Evolutionary conservation across 2,329 filamentous ascomycete genomes (phyloP), one percentile per base, ranked within the genome.

Genomic region (Aureobasidium sp.): DNA sequence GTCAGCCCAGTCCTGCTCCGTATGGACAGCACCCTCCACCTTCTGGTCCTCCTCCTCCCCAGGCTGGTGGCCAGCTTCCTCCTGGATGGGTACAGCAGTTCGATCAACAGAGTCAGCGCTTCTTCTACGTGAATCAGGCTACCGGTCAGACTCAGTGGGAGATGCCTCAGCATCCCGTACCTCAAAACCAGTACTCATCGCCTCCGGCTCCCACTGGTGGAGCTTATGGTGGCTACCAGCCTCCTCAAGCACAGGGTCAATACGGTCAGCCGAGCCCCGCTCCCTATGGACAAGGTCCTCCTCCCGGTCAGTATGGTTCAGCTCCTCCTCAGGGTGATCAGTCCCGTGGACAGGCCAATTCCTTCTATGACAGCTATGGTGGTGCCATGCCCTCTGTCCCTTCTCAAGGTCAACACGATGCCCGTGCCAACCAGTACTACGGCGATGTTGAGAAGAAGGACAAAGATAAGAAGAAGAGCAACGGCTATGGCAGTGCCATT

Each of bases 91-190:
- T 77, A 32, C 77, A 84, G 29, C 81, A 86, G 71, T 89, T 81
- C 73, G 86, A 89, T 66, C 79, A 83, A 62, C 78, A 77, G 62
- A 76, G 79, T 63, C 82, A 86, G 69, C 82, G 83, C 61, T 87
- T 83, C 76, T 88, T 83, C 74, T 89, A 86, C 68, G 78, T 84
- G 62, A 84, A 88, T 71, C 75, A 83, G 62, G 77, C 81, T 50
- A 83, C 83, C 13, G 83, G 84, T 25, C 80, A 79, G 62, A 81
- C 83, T 0, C 85, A 88, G 71, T 88, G 86, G 86, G 83, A 87
- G 64, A 77, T 79, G 16, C 84, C 86, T 3, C 73, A 74, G 13
- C 62, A 64, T 32, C 70, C 21, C 50, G 59, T 60, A 59, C 69
- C 69, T 50, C 63, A 63, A 39, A 53, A 41, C 25, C 59, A 61